Percentiles rank a stretch among this genome's conserved stretches.
These are phyloP conservation scores for Aspergillus sp. DNA, from an alignment of 2,329 filamentous ascomycete genomes.

Conservation along the genomic window DNA sequence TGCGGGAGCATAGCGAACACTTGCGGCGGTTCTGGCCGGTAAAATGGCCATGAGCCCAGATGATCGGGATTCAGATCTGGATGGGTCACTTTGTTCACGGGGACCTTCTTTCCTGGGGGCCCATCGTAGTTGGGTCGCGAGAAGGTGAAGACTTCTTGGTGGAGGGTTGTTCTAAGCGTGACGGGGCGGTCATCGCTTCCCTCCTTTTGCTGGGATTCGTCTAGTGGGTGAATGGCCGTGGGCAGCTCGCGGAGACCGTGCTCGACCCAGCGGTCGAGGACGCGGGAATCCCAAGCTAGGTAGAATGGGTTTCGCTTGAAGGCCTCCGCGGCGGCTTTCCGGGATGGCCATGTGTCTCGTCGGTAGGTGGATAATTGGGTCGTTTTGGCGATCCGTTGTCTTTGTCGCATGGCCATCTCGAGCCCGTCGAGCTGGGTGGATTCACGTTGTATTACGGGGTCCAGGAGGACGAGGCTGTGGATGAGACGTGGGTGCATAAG, in stretches of 20 bases:
- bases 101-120: constrained; percentile 45
- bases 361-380: constrained; percentile 66
- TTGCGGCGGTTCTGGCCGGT: constrained; percentile 43
- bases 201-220: constrained; percentile 18
- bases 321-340: constrained; percentile 64
- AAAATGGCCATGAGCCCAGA: constrained; percentile 42
- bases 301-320: constrained; percentile 77
- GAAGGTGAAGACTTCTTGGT: constrained; percentile 73
- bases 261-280: constrained; percentile 71
- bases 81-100: constrained; percentile 45
- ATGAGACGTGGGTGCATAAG: constrained; percentile 81
- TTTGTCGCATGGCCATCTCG: constrained; percentile 22
- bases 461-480: constrained; percentile 73
- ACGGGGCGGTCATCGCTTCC: constrained; percentile 50
- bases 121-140: constrained; percentile 60
- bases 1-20: constrained; percentile 44
- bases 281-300: constrained; percentile 75
- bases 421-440: constrained; percentile 42
- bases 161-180: constrained; percentile 75
- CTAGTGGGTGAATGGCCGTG: constrained; percentile 50
- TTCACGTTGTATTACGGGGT: constrained; percentile 70
- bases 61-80: constrained; percentile 46
- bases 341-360: constrained; percentile 80
- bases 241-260: constrained; percentile 76
- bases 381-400: constrained; percentile 36